Conservation (phyloP, 805 yeast genomes). For the Suhomyces sp. region DNA sequence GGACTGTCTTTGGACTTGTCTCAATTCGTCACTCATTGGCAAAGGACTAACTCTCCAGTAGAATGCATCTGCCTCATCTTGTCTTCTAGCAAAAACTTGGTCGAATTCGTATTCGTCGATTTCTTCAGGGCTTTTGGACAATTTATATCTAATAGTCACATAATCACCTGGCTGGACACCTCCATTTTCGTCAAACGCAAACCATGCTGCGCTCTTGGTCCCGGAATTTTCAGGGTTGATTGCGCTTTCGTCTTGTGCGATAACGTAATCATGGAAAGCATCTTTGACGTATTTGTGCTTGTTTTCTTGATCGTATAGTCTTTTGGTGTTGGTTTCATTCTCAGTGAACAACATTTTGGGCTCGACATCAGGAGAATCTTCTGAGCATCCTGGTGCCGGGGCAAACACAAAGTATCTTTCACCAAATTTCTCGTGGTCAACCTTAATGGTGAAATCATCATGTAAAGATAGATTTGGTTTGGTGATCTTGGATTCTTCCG, state of each 20-base stretch:
- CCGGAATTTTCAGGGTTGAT: conserved; percentile 72
- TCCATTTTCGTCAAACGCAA: conserved; percentile 68
- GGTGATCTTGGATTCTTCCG: conserved; percentile 41
- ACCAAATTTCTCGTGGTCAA: conserved; percentile 71
- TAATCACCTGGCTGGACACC: conserved; percentile 85
- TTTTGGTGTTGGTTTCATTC: conserved; percentile 75
- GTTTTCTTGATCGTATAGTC: conserved; percentile 64
- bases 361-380: conserved; percentile 60
- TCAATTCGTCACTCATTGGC: conserved; percentile 74
- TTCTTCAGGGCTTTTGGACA: conserved; percentile 45
- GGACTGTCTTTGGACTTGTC: conserved; percentile 88
- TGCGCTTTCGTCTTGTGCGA: conserved; percentile 55
- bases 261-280: conserved; percentile 83
- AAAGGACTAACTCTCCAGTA: conserved; percentile 86
- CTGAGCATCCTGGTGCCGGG: conserved; percentile 71
- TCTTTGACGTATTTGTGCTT: conserved; percentile 68
- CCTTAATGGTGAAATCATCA: conserved; percentile 48
- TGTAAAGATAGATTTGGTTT: conserved; percentile 50
- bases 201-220: conserved; percentile 85
- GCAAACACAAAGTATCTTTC: conserved; percentile 62
- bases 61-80: conserved; percentile 88
- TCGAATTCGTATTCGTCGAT: conserved; percentile 77
- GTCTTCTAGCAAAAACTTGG: conserved; percentile 61
- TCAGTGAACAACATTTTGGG: conserved; percentile 82
- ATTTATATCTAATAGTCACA: conserved; percentile 78